These are phyloP conservation scores for Coemansia sp. DNA, from an alignment of 192 early-diverging fungal species.

Conservation along the genomic window DNA sequence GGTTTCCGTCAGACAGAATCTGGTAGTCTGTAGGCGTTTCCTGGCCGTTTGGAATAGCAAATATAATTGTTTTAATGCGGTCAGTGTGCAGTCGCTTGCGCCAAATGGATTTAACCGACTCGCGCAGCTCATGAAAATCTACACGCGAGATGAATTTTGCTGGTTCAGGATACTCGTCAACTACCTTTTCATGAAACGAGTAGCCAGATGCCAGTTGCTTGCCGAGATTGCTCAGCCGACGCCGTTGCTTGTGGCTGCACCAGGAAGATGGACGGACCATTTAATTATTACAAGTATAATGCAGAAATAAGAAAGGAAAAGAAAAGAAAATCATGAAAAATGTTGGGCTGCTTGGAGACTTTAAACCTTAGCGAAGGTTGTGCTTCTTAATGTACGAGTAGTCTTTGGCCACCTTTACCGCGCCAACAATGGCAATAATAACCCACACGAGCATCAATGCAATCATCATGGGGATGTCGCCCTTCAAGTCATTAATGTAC, in stretches of 20 bases:
- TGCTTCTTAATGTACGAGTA: constrained; percentile 16
- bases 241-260: no score
- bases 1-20: constrained; percentile 17
- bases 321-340: constrained; percentile 6
- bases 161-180: no score
- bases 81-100: no score
- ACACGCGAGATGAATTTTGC: no score
- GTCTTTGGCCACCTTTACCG: constrained; percentile 22
- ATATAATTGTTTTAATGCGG: no score
- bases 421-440: constrained; percentile 33
- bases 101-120: no score
- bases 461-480: constrained; percentile 33
- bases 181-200: no score
- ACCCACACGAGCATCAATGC: constrained; percentile 45
- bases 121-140: no score
- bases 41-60: constrained; percentile 17
- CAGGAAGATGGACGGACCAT: no score
- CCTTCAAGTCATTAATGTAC: constrained; percentile 27
- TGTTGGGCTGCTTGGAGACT: no score
- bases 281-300: neutral
- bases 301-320: neutral
- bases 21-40: constrained; percentile 12
- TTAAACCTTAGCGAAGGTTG: constrained; percentile 7
- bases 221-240: no score
- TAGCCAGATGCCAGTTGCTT: no score